Evolutionary conservation across 2,329 filamentous ascomycete species (phyloP).

Genomic region (Stemphylium lycopersici): DNA sequence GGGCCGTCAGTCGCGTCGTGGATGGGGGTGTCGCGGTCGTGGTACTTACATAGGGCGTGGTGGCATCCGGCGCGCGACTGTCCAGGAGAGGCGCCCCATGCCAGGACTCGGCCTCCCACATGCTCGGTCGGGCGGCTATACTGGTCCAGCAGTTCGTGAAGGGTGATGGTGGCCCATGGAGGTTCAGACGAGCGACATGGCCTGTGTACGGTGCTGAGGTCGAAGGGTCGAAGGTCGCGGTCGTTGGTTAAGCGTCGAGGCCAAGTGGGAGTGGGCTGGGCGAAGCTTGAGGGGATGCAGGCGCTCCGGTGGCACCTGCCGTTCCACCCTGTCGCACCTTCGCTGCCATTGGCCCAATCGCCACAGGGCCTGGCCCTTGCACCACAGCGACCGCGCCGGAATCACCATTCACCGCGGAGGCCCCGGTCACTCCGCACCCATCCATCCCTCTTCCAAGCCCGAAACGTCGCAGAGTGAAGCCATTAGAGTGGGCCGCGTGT

Average conservation of each 20-base stretch:
- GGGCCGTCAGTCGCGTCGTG: constrained; percentile 28
- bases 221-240: constrained; percentile 9
- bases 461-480: constrained; percentile 9
- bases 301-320: constrained; percentile 21
- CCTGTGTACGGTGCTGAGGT: constrained; percentile 14
- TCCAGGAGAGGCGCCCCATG: constrained; percentile 28
- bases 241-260: constrained; percentile 30
- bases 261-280: constrained; percentile 33
- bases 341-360: constrained; percentile 4
- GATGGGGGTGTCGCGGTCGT: constrained; percentile 3
- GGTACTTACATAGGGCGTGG: constrained; percentile 40
- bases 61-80: constrained; percentile 34
- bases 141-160: constrained; percentile 40
- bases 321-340: constrained; percentile 8
- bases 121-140: constrained; percentile 39
- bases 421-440: constrained; percentile 4
- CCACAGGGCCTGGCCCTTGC: constrained; percentile 8
- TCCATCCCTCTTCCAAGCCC: not conserved
- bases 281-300: constrained; percentile 18
- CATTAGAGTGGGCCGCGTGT: not conserved
- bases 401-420: not conserved
- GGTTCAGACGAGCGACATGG: constrained; percentile 31
- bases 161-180: constrained; percentile 36
- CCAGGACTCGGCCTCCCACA: constrained; percentile 37
- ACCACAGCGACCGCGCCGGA: constrained; percentile 8